Percentiles rank a stretch among this genome's conserved stretches.
phyloP scores from a whole-genome alignment of 148 eudicot species.

The Cornus kousa region DNA sequence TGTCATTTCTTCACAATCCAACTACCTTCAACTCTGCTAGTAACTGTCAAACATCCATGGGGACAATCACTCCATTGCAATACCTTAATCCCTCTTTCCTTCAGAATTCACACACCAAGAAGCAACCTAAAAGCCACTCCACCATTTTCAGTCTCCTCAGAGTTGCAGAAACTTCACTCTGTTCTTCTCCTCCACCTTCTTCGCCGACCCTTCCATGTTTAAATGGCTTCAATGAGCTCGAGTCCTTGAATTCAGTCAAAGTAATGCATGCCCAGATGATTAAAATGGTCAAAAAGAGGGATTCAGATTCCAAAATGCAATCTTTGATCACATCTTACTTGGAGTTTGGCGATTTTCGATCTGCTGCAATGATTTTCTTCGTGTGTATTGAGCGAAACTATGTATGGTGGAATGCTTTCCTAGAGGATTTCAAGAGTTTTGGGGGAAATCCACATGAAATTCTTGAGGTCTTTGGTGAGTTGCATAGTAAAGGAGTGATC shows the following conservation, averaged over 20 bases:
- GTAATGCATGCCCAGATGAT: constrained; percentile 52
- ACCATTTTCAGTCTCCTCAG: constrained; percentile 16
- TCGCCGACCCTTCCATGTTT: constrained; percentile 4
- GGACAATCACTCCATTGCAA: constrained; percentile 7
- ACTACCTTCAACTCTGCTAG: neutral
- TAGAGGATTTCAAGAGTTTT: constrained; percentile 42
- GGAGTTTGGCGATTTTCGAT: constrained; percentile 43
- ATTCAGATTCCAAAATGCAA: constrained; percentile 23
- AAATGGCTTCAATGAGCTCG: constrained; percentile 21
- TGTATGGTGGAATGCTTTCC: constrained; percentile 42
- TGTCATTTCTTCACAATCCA: constrained; percentile 18
- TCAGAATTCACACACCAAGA: constrained; percentile 18
- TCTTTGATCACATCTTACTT: constrained; percentile 48
- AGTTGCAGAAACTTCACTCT: constrained; percentile 19
- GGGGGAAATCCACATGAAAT: constrained; percentile 60
- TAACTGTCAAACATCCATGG: constrained; percentile 5
- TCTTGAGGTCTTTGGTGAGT: constrained; percentile 51
- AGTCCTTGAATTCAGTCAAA: constrained; percentile 38
- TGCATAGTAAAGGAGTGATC: constrained; percentile 47
- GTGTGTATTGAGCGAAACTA: constrained; percentile 33
- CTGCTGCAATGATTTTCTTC: constrained; percentile 48
- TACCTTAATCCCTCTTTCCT: constrained; percentile 12
- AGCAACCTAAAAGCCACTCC: constrained; percentile 9
- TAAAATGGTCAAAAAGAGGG: constrained; percentile 27
- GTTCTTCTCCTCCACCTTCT: constrained; percentile 25